Conservation (phyloP, 2,329 filamentous ascomycete species). For the Allantophomopsis cytisporea region DNA sequence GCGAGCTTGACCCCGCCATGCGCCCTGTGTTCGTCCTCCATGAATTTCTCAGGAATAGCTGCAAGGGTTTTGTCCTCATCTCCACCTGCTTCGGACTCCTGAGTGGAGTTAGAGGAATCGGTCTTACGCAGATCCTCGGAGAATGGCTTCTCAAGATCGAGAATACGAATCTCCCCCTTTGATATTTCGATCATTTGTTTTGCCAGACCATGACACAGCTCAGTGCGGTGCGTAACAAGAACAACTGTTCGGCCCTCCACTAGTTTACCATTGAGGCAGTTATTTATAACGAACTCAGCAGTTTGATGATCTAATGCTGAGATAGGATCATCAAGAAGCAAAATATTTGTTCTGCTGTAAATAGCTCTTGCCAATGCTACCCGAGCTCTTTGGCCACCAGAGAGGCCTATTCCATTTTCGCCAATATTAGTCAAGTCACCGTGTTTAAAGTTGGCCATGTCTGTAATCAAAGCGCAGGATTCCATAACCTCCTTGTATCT, state of each 20-base stretch:
- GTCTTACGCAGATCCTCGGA: conserved; percentile 7
- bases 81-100: neutral
- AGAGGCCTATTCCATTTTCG: conserved; percentile 53
- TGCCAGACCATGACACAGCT: conserved; percentile 61
- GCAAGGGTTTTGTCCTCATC: conserved; percentile 19
- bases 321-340: conserved; percentile 20
- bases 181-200: conserved; percentile 60
- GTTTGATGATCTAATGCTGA: conserved; percentile 21
- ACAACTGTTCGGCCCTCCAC: conserved; percentile 38
- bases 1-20: conserved; percentile 61
- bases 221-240: conserved; percentile 53
- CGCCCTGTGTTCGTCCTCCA: conserved; percentile 63
- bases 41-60: conserved; percentile 58
- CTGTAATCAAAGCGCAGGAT: conserved; percentile 47
- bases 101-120: neutral
- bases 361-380: conserved; percentile 47
- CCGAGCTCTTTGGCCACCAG: conserved; percentile 51
- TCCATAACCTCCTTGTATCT: conserved; percentile 55
- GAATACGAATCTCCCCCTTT: conserved; percentile 32
- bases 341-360: conserved; percentile 20
- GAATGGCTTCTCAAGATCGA: conserved; percentile 11
- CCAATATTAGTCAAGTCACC: conserved; percentile 53
- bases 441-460: conserved; percentile 47
- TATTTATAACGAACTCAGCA: conserved; percentile 40
- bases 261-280: conserved; percentile 41